phyloP scores from a whole-genome alignment of 768 basidiomycete genomes.

The Suillus decipiens region DNA sequence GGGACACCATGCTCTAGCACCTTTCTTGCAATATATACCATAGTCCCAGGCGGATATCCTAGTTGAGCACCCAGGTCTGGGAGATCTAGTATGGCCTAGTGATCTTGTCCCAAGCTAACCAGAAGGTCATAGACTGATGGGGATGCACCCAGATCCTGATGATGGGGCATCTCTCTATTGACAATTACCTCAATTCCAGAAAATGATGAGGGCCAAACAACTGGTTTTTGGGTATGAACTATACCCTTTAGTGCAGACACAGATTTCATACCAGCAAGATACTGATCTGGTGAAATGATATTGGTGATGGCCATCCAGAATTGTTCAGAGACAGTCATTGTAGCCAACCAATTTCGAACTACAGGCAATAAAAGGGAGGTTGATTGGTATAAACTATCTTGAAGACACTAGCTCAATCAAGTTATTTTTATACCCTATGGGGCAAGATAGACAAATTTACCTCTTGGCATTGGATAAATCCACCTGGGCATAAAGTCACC shows the following conservation, averaged over 20 bases:
- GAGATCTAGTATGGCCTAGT: not conserved
- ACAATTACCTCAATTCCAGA: constrained; percentile 10
- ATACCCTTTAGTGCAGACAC: not conserved
- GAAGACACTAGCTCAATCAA: not conserved
- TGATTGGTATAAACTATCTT: not conserved
- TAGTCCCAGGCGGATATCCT: constrained; percentile 1
- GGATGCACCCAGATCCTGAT: not conserved
- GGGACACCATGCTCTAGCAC: not conserved
- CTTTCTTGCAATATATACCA: not conserved
- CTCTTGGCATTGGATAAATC: not conserved
- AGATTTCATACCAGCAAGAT: not conserved
- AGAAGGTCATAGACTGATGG: constrained; percentile 8
- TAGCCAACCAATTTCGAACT: not conserved
- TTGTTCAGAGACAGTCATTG: not conserved
- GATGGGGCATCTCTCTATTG: constrained; percentile 2
- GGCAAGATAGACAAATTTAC: not conserved
- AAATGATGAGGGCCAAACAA: constrained; percentile 7
- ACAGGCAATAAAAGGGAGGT: not conserved
- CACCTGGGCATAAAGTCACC: not conserved
- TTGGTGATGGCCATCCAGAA: not conserved
- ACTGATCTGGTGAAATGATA: not conserved
- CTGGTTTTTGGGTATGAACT: not conserved
- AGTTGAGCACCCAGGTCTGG: constrained; percentile 3
- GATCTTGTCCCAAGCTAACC: constrained; percentile 4
- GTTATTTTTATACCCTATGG: not conserved